Percentiles rank a stretch among this genome's conserved stretches.
phyloP scores from a whole-genome alignment of 441 rosid genomes.

The Erodium trifolium region DNA sequence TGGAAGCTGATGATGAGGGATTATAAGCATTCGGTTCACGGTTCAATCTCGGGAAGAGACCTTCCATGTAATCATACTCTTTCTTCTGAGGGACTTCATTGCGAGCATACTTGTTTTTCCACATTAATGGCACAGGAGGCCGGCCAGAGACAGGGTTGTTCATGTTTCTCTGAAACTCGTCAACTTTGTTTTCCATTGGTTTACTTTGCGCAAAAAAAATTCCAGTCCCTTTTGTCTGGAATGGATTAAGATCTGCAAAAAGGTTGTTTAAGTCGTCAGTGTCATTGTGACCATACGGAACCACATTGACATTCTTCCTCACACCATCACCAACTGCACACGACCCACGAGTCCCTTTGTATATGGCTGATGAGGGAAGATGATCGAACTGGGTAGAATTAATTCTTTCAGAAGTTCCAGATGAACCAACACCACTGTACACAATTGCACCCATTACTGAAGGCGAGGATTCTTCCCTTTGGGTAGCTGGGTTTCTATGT shows the following conservation, averaged over 20 bases:
- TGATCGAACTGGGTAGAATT: conserved; percentile 42
- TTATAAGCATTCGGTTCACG: conserved; percentile 59
- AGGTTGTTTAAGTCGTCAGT: conserved; percentile 67
- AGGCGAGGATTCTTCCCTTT: conserved; percentile 30
- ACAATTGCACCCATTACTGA: conserved; percentile 21
- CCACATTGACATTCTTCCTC: conserved; percentile 70
- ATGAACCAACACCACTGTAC: conserved; percentile 44
- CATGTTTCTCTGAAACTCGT: conserved; percentile 50
- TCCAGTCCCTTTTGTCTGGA: conserved; percentile 76
- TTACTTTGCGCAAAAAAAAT: conserved; percentile 50
- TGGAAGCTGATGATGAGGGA: conserved; percentile 42
- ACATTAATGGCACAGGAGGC: conserved; percentile 72
- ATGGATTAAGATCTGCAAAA: conserved; percentile 92
- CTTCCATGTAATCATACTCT: conserved; percentile 61
- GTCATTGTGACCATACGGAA: conserved; percentile 58
- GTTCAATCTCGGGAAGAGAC: conserved; percentile 55
- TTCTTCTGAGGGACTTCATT: conserved; percentile 81
- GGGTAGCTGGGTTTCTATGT: conserved; percentile 33
- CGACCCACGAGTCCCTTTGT: conserved; percentile 57
- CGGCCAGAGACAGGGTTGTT: conserved; percentile 49
- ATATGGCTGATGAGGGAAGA: conserved; percentile 34
- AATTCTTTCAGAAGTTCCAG: conserved; percentile 34
- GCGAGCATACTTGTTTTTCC: conserved; percentile 70
- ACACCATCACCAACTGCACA: conserved; percentile 44
- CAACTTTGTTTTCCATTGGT: conserved; percentile 43